Base-by-base conservation (phyloP, 768 basidiomycete species). In the Ramaria sp. region DNA sequence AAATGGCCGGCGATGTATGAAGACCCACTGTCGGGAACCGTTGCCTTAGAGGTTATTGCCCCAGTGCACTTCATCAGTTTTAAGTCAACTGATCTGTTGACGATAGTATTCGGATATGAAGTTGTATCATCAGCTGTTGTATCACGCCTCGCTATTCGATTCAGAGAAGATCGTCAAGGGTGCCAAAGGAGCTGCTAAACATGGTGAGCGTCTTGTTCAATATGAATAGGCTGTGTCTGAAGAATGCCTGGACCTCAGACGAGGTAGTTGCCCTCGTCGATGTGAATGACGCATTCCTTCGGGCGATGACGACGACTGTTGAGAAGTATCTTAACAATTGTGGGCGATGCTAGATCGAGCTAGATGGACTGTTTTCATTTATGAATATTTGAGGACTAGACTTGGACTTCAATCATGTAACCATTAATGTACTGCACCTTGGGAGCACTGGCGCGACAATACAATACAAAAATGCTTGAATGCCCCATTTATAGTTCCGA, bases 91-190 rank as follows among this genome's bases (percentile, higher is more conserved):
- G 45, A 45, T 9, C 63, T 43, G 11, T 51, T 56, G 42, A 52
- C 55, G 59, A 10, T 67, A 97, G 88, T 97, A 94, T 67, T 77
- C 86, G 37, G 93, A 97, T 66, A 72, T 77, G 9, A 78, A 83
- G 62, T 72, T 99, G 39, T 97, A 98, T 69, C 89, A 88, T 61
- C 96, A 99, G 68, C 75, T 98, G 34, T 72, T 92, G 47, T 97
- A 84, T 72, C 93, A 84, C 69, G 69, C 74, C 34, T 83, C 78
- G 59, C 73, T 98, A 6, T 95, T 99, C 64, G 82, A 95, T 64
- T 66, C 69, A 0, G 77, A 84, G 17, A 86, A 82, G 64, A 84
- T 80, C 12, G 60, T 78, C 20, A 78, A 78, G 45, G 69, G 74
- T 1, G 74, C 79, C 1, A 73, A 72, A 55, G 81, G 81, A 0